These are phyloP conservation scores for Chrysophaeum taylorii DNA, from an alignment of 352 stramenopile species.

Conservation along the genomic window DNA sequence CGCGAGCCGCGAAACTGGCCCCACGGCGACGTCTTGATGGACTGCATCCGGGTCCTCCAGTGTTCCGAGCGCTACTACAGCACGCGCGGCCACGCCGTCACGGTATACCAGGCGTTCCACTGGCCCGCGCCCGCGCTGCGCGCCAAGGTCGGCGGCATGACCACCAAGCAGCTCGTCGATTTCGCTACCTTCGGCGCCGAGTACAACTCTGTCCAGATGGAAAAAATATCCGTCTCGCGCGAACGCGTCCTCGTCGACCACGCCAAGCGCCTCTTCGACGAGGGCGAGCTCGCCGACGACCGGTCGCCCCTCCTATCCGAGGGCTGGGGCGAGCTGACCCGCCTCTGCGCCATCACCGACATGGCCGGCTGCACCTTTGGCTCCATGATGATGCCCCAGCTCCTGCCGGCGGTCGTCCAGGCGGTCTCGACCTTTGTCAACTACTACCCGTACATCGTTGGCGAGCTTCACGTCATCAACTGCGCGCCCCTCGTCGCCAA, in stretches of 20 bases:
- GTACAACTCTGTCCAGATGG: neutral
- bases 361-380: constrained; percentile 5
- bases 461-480: constrained; percentile 6
- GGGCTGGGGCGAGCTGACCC: constrained; percentile 8
- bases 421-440: neutral
- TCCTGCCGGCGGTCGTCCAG: constrained; percentile 6
- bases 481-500: neutral
- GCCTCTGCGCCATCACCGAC: constrained; percentile 9
- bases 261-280: neutral
- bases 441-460: constrained; percentile 9
- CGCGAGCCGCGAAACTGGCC: neutral
- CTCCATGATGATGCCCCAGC: neutral
- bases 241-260: neutral
- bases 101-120: constrained; percentile 4
- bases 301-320: neutral
- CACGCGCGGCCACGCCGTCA: neutral
- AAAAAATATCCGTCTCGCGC: neutral
- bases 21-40: neutral
- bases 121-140: neutral
- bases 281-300: neutral
- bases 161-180: neutral
- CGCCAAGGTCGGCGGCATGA: neutral
- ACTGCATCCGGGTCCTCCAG: constrained; percentile 1
- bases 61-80: neutral
- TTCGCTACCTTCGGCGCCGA: neutral